phyloP scores from a whole-genome alignment of 2,329 filamentous ascomycete species.

The Aspergillus costaricaensis region DNA sequence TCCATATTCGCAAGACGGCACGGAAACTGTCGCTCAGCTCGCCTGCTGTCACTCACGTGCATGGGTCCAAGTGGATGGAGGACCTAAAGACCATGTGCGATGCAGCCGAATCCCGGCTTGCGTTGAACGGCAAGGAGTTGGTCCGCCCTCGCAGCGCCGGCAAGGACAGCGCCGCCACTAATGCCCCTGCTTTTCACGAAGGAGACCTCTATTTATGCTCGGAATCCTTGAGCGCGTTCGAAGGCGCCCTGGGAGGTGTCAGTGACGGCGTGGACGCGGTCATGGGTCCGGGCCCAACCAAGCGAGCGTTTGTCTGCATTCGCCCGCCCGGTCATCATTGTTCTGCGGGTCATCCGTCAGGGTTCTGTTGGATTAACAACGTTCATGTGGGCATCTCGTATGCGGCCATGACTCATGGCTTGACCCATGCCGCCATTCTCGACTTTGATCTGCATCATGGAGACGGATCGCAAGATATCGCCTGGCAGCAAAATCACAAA shows the following conservation, averaged over 20 bases:
- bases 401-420: constrained; percentile 75
- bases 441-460: constrained; percentile 92
- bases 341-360: constrained; percentile 82
- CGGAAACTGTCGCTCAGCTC: constrained; percentile 72
- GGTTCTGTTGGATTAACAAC: constrained; percentile 99
- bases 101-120: constrained; percentile 74
- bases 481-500: constrained; percentile 85
- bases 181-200: constrained; percentile 67
- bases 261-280: constrained; percentile 90
- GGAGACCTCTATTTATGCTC: constrained; percentile 89
- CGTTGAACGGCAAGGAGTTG: constrained; percentile 75
- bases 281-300: constrained; percentile 65
- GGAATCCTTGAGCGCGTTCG: constrained; percentile 82
- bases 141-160: constrained; percentile 56
- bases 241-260: constrained; percentile 88
- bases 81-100: constrained; percentile 85
- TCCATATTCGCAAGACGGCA: constrained; percentile 79
- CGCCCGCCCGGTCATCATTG: constrained; percentile 95
- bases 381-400: constrained; percentile 96
- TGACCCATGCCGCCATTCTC: constrained; percentile 92
- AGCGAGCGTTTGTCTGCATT: constrained; percentile 85
- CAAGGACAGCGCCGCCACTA: constrained; percentile 43
- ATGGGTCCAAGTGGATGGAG: constrained; percentile 90
- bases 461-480: constrained; percentile 91
- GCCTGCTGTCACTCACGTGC: constrained; percentile 81